Evolutionary conservation across 2,329 filamentous ascomycete species (phyloP).

Genomic region (Colletotrichum limetticola): DNA sequence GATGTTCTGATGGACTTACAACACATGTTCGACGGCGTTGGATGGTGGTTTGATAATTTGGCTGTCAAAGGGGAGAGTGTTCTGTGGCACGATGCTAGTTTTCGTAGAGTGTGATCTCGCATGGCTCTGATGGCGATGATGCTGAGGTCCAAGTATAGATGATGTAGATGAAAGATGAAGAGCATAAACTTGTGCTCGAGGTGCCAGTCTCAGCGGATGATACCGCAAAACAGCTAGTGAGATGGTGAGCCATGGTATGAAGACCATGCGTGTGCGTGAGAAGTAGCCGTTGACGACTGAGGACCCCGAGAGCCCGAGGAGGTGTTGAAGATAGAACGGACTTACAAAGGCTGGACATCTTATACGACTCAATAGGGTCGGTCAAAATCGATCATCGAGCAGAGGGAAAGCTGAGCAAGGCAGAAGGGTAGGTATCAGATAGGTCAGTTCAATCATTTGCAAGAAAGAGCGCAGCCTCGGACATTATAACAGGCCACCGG

Average conservation of each 20-base stretch:
- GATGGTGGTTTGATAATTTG: background rate
- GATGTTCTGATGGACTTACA: slow-evolving; percentile 25
- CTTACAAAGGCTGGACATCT: background rate
- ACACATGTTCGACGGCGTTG: slow-evolving; percentile 35
- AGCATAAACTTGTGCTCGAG: background rate
- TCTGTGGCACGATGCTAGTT: background rate
- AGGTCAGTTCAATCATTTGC: background rate
- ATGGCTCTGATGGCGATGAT: background rate
- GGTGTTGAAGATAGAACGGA: background rate
- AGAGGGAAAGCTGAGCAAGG: background rate
- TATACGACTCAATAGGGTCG: background rate
- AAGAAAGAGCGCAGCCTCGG: background rate
- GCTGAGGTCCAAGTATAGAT: background rate
- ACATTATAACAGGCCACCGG: background rate
- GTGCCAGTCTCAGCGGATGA: background rate
- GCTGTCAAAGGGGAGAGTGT: background rate
- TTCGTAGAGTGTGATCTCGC: background rate
- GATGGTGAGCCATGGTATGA: background rate
- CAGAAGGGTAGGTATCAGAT: background rate
- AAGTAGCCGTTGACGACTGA: background rate
- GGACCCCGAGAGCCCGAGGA: background rate
- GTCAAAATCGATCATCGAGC: background rate
- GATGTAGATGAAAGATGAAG: background rate
- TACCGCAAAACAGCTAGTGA: background rate
- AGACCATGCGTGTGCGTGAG: background rate